Evolutionary conservation across 177 flowering plant species (phyloP), one percentile per base, ranked within the genome.

Genomic region (Vitis hybrid): DNA sequence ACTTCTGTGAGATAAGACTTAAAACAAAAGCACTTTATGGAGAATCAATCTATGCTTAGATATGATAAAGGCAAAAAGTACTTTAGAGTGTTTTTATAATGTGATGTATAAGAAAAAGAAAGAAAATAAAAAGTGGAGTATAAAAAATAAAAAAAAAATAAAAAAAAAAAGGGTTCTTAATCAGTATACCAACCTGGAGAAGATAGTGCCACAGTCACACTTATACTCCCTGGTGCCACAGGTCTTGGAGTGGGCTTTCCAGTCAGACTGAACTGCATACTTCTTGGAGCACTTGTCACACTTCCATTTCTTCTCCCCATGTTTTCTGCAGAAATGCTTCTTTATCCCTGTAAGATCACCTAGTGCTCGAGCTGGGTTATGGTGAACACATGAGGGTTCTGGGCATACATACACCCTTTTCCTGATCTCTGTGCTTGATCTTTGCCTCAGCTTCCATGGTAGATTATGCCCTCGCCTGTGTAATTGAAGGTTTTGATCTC

Each of bases 231-330:
- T 66, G 5, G 80, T 73, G 3, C 80, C 80, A 62, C 80, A 77
- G 12, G 74, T 73, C 67, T 77, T 77, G 6, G 49, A 50, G 51
- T 77, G 80, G 39, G 80, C 80, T 59, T 77, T 77, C 76, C 76
- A 73, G 14, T 78, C 81, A 1, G 81, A 74, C 10, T 71, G 81
- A 1, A 78, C 81, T 0, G 81, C 81, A 56, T 78, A 78, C 54
- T 74, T 74, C 73, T 78, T 78, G 10, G 77, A 63, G 61, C 81
- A 78, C 50, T 70, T 78, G 0, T 78, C 81, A 20, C 81, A 78
- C 62, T 78, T 74, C 81, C 81, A 78, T 18, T 78, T 78, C 59
- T 78, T 78, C 73, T 78, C 81, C 0, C 81, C 81, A 34, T 78
- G 81, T 55, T 78, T 78, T 49, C 81, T 12, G 53, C 73, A 51